Evolutionary conservation across 768 basidiomycete genomes (phyloP).

Genomic region (Psilocybe sp.): DNA sequence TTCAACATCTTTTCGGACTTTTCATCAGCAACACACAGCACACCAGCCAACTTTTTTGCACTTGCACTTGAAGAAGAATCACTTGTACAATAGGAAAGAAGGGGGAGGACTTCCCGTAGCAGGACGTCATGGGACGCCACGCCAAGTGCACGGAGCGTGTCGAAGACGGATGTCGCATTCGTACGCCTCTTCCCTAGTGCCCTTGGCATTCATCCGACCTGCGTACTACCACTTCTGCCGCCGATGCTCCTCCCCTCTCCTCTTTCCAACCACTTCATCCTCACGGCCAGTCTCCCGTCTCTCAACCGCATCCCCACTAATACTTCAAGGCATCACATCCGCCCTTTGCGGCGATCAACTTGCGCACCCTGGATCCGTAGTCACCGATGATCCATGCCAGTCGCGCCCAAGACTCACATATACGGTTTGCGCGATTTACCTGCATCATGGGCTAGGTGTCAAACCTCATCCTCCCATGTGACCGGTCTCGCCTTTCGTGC

Average conservation of each 20-base stretch:
- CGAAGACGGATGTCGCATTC: too few relatives aligned
- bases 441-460: too few relatives aligned
- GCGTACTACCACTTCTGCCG: background rate
- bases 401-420: too few relatives aligned
- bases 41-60: conserved; percentile 3
- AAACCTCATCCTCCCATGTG: too few relatives aligned
- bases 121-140: too few relatives aligned
- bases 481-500: too few relatives aligned
- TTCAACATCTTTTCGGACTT: conserved; percentile 23
- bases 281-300: conserved; percentile 18
- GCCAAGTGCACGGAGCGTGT: too few relatives aligned
- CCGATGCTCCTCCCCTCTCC: background rate
- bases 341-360: background rate
- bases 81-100: conserved; percentile 13
- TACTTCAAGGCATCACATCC: conserved; percentile 6
- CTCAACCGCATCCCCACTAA: conserved; percentile 12
- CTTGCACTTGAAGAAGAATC: conserved; percentile 7
- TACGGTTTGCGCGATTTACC: too few relatives aligned
- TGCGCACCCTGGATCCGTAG: too few relatives aligned
- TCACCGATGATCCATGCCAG: too few relatives aligned
- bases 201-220: too few relatives aligned
- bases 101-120: background rate
- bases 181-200: too few relatives aligned
- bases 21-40: conserved; percentile 12
- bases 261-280: conserved; percentile 1